Evolutionary conservation across 805 yeast genomes (phyloP), one percentile per base, ranked within the genome.

Genomic region (Pichia cephalocereana): DNA sequence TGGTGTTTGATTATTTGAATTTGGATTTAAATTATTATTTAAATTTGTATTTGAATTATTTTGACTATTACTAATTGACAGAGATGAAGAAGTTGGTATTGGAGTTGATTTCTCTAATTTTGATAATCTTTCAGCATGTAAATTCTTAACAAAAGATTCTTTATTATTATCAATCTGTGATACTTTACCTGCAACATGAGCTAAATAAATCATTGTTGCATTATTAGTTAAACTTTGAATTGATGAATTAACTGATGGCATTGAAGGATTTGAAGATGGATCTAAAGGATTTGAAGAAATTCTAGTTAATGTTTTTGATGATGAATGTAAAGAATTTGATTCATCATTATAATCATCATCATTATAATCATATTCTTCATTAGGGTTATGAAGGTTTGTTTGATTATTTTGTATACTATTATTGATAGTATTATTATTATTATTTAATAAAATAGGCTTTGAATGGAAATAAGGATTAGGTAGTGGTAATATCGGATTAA

Each of bases 101-200:
- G 50, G 49, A n/a, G 43, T 39, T 2, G 50, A 42, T 38, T 31
- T 57, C 46, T 77, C 83, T 15, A 78, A 55, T 49, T 69, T 73
- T 41, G 68, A 71, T 50, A 77, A 78, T 49, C 71, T 69, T 43
- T 68, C 69, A 46, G 72, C 61, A 23, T 23, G 26, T 23, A 23
- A 23, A 23, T 23, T 34, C 15, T 14, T 14, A 4, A 14, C 1
- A 77, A 85, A 60, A 73, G 77, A 38, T 78, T 77, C 39, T 76
- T 82, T 86, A 52, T 85, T 67, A 52, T 74, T 80, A 57, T 80
- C 87, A 3, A 84, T 82, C 50, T 75, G 71, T 4, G 89, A 86
- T 18, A 83, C 80, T 11, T 83, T 76, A 0, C 89, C 91, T 0
- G 91, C 93, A 0, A 89, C 86, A 54, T 81, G 80, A 7, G 93